Percentiles rank a stretch among this genome's conserved stretches.
These are phyloP conservation scores for Tolypocladium nubicola DNA, from an alignment of 2,329 filamentous ascomycete genomes.

Conservation along the genomic window DNA sequence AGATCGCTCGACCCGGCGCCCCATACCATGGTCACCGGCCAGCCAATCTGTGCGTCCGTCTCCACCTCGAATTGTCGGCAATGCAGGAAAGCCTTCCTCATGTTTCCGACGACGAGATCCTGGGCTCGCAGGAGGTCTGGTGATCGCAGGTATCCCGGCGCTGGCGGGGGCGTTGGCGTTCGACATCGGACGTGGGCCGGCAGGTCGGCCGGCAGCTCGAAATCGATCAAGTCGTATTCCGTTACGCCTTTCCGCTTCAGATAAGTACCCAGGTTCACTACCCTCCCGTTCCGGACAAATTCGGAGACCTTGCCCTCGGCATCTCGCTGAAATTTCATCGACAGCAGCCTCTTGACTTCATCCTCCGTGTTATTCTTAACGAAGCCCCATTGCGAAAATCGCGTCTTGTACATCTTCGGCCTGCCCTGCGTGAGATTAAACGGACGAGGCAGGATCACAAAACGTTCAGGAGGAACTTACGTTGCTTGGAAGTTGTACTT, in stretches of 20 bases:
- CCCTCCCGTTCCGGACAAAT: constrained; percentile 40
- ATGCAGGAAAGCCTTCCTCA: constrained; percentile 32
- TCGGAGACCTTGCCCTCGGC: constrained; percentile 42
- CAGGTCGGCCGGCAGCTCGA: constrained; percentile 29
- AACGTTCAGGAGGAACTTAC: constrained; percentile 20
- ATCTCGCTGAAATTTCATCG: constrained; percentile 41
- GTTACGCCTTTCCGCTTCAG: constrained; percentile 42
- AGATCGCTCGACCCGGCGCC: constrained; percentile 32
- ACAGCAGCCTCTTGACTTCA: constrained; percentile 38
- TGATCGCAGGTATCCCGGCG: constrained; percentile 28
- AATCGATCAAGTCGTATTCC: constrained; percentile 39
- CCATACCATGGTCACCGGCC: constrained; percentile 32
- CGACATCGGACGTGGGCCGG: constrained; percentile 32
- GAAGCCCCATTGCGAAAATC: constrained; percentile 44
- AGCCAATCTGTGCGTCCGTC: constrained; percentile 24
- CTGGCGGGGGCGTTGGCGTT: constrained; percentile 32
- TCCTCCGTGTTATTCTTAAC: constrained; percentile 45
- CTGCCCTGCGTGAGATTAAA: constrained; percentile 18
- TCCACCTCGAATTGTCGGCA: constrained; percentile 32
- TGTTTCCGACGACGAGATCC: constrained; percentile 31
- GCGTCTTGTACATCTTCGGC: constrained; percentile 46
- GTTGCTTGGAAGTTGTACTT: constrained; percentile 37
- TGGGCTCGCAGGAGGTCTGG: constrained; percentile 32
- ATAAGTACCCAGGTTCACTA: constrained; percentile 41
- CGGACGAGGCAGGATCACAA: not conserved